A percentile compares a stretch with the other conserved stretches of the same genome.
phyloP scores from a whole-genome alignment of 192 early-diverging fungal species.

The Linnemannia hyalina region DNA sequence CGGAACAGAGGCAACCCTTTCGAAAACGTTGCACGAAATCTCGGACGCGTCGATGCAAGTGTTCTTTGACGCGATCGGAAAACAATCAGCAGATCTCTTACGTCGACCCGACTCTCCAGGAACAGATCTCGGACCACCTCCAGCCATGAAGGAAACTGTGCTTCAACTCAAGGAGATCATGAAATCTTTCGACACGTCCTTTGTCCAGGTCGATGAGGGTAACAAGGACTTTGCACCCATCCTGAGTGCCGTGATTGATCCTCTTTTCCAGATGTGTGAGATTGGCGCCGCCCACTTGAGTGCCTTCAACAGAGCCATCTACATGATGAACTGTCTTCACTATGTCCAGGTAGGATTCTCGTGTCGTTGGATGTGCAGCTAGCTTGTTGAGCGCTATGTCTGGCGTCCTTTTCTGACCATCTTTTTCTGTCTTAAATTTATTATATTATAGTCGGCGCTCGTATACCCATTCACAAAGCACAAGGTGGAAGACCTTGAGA shows the following conservation, averaged over 20 bases:
- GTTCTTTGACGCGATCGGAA: conserved; percentile 45
- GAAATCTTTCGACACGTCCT: conserved; percentile 82
- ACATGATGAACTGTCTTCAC: conserved; percentile 81
- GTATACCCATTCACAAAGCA: conserved; percentile 75
- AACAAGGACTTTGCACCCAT: conserved; percentile 78
- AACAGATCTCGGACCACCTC: conserved; percentile 71
- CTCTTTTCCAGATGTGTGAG: conserved; percentile 79
- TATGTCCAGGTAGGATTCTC: conserved; percentile 71
- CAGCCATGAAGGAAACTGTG: conserved; percentile 74
- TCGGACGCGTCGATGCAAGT: conserved; percentile 30
- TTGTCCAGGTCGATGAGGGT: conserved; percentile 64
- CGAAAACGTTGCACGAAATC: conserved; percentile 70
- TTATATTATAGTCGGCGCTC: conserved; percentile 65
- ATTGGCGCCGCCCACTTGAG: conserved; percentile 64
- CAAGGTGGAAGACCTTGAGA: conserved; percentile 67
- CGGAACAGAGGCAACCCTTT: conserved; percentile 64
- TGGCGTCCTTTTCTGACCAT: neutral
- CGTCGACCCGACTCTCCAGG: conserved; percentile 63
- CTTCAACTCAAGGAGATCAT: conserved; percentile 84
- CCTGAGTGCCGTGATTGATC: conserved; percentile 77
- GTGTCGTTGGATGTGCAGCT: neutral
- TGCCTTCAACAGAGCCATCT: conserved; percentile 75
- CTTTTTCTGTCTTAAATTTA: neutral
- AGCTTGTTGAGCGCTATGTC: too few relatives aligned
- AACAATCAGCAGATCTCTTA: conserved; percentile 37